phyloP scores from a whole-genome alignment of 176 grass and related monocot genomes.

The Calamus simplicifolius region DNA sequence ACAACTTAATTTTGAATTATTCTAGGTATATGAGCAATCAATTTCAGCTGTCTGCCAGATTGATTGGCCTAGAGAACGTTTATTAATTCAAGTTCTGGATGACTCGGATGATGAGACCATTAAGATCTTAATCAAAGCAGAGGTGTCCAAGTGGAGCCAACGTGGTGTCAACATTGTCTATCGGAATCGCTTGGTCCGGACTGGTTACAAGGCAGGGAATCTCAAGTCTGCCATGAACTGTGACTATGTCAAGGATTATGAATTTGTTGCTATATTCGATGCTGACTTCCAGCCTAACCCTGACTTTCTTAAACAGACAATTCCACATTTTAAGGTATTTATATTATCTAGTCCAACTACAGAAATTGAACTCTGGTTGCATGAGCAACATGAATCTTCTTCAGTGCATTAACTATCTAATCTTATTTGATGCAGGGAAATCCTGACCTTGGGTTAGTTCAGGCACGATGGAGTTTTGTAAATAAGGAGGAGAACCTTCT shows the following conservation, averaged over 20 bases:
- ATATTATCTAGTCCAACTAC: background rate
- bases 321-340: slow-evolving; percentile 87
- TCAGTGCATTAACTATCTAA: no score
- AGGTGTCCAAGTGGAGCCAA: slow-evolving; percentile 80
- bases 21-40: slow-evolving; percentile 88
- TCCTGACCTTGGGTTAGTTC: slow-evolving; percentile 76
- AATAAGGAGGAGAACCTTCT: slow-evolving; percentile 95
- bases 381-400: no score
- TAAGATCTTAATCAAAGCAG: slow-evolving; percentile 70
- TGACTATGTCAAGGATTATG: slow-evolving; percentile 76
- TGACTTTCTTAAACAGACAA: slow-evolving; percentile 89
- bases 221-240: slow-evolving; percentile 95
- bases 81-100: slow-evolving; percentile 91
- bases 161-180: slow-evolving; percentile 83
- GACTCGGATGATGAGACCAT: slow-evolving; percentile 79
- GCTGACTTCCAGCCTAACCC: slow-evolving; percentile 95
- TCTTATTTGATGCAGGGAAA: slow-evolving; percentile 37
- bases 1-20: no score
- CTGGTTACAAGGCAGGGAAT: slow-evolving; percentile 94
- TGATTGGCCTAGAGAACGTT: slow-evolving; percentile 66
- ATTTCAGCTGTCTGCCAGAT: slow-evolving; percentile 85
- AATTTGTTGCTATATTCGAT: slow-evolving; percentile 96
- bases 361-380: no score
- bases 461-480: slow-evolving; percentile 91
- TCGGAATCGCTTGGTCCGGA: slow-evolving; percentile 63